Evolutionary conservation across 1,139 yeast species (phyloP), one percentile per base, ranked within the genome.

Genomic region (Lodderomyces elongisporus): DNA sequence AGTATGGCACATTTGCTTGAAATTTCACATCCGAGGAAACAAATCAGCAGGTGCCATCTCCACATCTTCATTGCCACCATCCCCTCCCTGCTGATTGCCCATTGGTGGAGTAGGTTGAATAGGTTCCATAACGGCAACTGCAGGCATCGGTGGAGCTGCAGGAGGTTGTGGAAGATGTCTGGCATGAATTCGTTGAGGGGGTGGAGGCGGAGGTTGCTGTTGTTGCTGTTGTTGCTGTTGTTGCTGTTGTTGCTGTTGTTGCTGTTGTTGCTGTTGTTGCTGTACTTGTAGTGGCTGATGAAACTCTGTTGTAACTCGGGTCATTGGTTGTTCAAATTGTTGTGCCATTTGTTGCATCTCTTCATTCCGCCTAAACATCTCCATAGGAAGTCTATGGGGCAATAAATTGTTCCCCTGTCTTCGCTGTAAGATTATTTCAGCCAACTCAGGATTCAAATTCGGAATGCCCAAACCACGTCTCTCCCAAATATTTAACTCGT

Each of bases 21-120:
- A 5, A 21, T 9, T 15, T 4, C 22, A 23, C 32, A 31, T 31
- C 27, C 64, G 44, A 12, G 66, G 65, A 32, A 62, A 64, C 37
- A 64, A 52, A 28, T 40, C 46, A 18, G 35, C 44, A 27, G 40
- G 30, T 33, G 56, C 61, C 32, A 56, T 62, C 8, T 66, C 72
- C 28, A 59, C 65, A 33, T 56, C 65, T 27, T 50, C 60, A 26
- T 49, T 59, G 10, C 47, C 56, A 54, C 47, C 17, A 49, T 44
- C 31, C 9, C 14, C 13, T n/a, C 16, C 24, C 16, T 23, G 27
- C 22, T 30, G 33, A 31, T 31, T 32, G 27, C 21, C 25, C 10
- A 17, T 20, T 22, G 33, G 31, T 22, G 27, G 27, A 14, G 14
- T 14, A 17, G 22, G 14, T 33, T 16, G 3, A 14, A 15, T 15